phyloP scores from a whole-genome alignment of 345 rosid genomes.

The Eutrema yunnanense region DNA sequence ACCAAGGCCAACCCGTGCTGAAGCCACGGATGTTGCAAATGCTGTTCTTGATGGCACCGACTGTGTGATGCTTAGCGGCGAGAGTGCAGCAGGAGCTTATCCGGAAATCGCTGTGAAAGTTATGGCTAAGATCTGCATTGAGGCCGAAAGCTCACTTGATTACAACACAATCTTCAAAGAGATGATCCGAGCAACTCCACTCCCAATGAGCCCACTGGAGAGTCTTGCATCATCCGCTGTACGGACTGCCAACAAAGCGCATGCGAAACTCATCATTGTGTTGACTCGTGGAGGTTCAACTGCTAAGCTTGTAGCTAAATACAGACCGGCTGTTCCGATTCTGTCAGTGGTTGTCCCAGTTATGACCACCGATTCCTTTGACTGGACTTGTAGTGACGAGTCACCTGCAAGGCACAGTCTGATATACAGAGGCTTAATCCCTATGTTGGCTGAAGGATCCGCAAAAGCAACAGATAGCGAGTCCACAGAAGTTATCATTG shows the following conservation, averaged over 20 bases:
- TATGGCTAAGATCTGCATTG: conserved; percentile 74
- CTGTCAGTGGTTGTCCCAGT: conserved; percentile 83
- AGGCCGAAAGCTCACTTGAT: conserved; percentile 85
- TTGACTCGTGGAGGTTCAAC: conserved; percentile 88
- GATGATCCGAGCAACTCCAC: conserved; percentile 80
- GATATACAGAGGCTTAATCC: conserved; percentile 79
- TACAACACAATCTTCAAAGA: conserved; percentile 74
- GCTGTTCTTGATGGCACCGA: conserved; percentile 92
- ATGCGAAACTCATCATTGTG: conserved; percentile 78
- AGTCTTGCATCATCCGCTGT: conserved; percentile 95
- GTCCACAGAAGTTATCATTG: conserved; percentile 71
- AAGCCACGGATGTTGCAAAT: conserved; percentile 91
- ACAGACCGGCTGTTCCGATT: conserved; percentile 92
- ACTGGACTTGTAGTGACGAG: conserved; percentile 90
- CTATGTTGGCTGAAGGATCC: conserved; percentile 81
- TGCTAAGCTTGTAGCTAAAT: conserved; percentile 86
- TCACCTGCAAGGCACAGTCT: conserved; percentile 86
- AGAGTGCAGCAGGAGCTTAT: conserved; percentile 88
- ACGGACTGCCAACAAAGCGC: conserved; percentile 81
- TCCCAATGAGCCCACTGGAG: conserved; percentile 94
- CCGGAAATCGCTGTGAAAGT: conserved; percentile 85
- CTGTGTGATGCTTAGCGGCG: conserved; percentile 91
- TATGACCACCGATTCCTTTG: conserved; percentile 78
- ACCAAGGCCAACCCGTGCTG: conserved; percentile 89
- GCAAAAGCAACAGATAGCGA: conserved; percentile 93